phyloP scores from a whole-genome alignment of 2,329 filamentous ascomycete species.

The Aspergillaceae sp. region DNA sequence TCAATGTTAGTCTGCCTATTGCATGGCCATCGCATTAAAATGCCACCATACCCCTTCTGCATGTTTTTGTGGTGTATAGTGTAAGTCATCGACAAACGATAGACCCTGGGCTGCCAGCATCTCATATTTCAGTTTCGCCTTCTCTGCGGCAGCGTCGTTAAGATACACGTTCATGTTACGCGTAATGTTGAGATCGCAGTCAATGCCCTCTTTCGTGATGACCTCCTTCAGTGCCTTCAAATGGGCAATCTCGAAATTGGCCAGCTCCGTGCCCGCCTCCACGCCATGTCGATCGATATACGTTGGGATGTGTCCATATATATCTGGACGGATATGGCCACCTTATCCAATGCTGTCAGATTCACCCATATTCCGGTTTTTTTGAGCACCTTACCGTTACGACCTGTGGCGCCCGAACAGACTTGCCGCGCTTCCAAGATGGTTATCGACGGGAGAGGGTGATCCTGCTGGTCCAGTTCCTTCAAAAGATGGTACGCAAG shows the following conservation, averaged over 20 bases:
- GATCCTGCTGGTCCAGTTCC: slow-evolving; percentile 7
- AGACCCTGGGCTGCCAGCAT: slow-evolving; percentile 21
- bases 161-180: slow-evolving; percentile 36
- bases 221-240: slow-evolving; percentile 35
- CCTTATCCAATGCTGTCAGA: slow-evolving; percentile 7
- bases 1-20: too few relatives aligned
- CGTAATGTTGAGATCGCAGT: slow-evolving; percentile 38
- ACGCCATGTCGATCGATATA: slow-evolving; percentile 30
- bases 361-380: not conserved
- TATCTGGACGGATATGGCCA: slow-evolving; percentile 38
- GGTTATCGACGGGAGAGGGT: slow-evolving; percentile 22
- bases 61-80: slow-evolving; percentile 15
- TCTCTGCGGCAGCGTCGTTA: slow-evolving; percentile 25
- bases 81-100: slow-evolving; percentile 23
- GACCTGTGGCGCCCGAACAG: slow-evolving; percentile 39
- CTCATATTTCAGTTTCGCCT: slow-evolving; percentile 21
- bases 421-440: slow-evolving; percentile 35
- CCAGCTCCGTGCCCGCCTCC: slow-evolving; percentile 31
- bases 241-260: slow-evolving; percentile 35
- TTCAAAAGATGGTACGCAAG: slow-evolving; percentile 38
- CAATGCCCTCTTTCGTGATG: slow-evolving; percentile 35
- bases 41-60: slow-evolving; percentile 22
- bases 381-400: slow-evolving; percentile 27
- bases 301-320: slow-evolving; percentile 33
- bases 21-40: not conserved